These are phyloP conservation scores for Ballota nigra DNA, from an alignment of 257 asterid species.

Conservation along the genomic window DNA sequence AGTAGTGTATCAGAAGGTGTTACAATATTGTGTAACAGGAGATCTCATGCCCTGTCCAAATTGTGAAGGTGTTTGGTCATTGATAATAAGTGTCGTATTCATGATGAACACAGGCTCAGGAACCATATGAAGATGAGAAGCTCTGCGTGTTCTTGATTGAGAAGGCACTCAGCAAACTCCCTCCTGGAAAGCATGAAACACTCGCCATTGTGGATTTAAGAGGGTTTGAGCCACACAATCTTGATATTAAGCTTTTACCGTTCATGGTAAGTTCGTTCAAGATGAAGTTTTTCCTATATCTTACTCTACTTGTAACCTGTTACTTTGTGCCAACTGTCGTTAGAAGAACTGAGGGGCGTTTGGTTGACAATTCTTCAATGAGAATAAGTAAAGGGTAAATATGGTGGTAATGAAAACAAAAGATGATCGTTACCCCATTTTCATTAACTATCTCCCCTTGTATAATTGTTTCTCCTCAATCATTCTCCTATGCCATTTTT, in stretches of 20 bases:
- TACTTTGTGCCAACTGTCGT: background rate
- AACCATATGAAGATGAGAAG: constrained; percentile 58
- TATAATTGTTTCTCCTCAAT: too few relatives aligned
- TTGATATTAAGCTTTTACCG: constrained; percentile 60
- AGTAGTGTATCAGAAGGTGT: too few relatives aligned
- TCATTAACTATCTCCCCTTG: too few relatives aligned
- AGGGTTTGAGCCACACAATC: constrained; percentile 56
- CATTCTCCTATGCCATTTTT: too few relatives aligned
- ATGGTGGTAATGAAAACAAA: too few relatives aligned
- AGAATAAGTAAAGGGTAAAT: too few relatives aligned
- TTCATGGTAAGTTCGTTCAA: constrained; percentile 51
- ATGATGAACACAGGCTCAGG: constrained; percentile 37
- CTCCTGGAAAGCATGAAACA: constrained; percentile 59
- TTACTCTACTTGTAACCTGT: background rate
- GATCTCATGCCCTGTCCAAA: too few relatives aligned
- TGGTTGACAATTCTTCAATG: too few relatives aligned
- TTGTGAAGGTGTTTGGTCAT: background rate
- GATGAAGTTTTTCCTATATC: background rate
- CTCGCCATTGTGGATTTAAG: constrained; percentile 65
- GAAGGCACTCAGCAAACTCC: constrained; percentile 67
- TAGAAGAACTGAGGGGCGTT: too few relatives aligned
- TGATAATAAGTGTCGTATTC: background rate
- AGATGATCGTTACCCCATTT: too few relatives aligned
- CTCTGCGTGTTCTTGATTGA: constrained; percentile 68
- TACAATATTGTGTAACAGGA: too few relatives aligned